Percentiles rank a stretch among this genome's conserved stretches.
These are phyloP conservation scores for Cryptococcus maquisensis DNA, from an alignment of 1,284 basidiomycete genomes.

Conservation along the genomic window DNA sequence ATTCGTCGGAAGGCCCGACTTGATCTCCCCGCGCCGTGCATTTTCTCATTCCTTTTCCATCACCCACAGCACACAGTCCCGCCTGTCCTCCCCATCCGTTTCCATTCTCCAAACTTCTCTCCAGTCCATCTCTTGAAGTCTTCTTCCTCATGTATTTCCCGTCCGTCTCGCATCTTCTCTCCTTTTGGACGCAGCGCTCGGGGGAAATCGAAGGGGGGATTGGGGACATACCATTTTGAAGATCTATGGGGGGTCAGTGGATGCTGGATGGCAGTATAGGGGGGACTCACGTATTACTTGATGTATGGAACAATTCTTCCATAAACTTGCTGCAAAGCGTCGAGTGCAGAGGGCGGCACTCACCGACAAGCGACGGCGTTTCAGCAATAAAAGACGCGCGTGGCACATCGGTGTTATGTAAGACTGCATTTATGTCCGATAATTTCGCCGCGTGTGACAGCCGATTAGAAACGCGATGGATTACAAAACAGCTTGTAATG, in stretches of 20 bases:
- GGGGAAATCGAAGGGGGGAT: neutral
- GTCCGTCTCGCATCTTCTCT: too few relatives aligned
- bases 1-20: neutral
- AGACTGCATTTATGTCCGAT: too few relatives aligned
- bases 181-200: too few relatives aligned
- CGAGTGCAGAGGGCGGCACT: too few relatives aligned
- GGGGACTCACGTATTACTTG: constrained; percentile 15
- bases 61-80: too few relatives aligned
- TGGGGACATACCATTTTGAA: constrained; percentile 25
- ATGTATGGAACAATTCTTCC: constrained; percentile 4
- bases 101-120: neutral
- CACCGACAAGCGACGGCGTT: neutral
- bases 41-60: neutral
- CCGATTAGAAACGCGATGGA: too few relatives aligned
- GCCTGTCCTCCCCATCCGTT: neutral
- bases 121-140: neutral
- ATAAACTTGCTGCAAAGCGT: too few relatives aligned
- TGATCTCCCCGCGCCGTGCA: too few relatives aligned
- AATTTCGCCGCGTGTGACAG: too few relatives aligned
- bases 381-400: neutral
- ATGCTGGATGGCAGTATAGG: neutral
- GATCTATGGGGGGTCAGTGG: constrained; percentile 10
- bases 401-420: too few relatives aligned
- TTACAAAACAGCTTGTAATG: too few relatives aligned
- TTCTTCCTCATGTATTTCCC: neutral